Evolutionary conservation across 2,329 filamentous ascomycete genomes (phyloP).

Genomic region (Cladosporium halotolerans): DNA sequence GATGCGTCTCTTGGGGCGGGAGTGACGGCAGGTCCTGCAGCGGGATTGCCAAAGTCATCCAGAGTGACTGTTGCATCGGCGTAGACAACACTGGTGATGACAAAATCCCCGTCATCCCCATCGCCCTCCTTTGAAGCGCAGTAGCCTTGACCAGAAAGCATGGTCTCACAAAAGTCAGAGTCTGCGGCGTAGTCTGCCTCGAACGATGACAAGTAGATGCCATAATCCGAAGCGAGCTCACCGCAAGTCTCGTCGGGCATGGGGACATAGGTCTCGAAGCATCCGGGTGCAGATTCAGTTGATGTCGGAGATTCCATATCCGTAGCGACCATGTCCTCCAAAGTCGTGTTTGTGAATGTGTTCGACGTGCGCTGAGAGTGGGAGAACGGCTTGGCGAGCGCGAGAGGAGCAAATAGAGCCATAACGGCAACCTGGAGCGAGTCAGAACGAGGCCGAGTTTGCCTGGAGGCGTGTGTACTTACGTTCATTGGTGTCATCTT

Average conservation of each 20-base stretch:
- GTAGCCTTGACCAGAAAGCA: slow-evolving; percentile 15
- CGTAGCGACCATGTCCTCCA: slow-evolving; percentile 6
- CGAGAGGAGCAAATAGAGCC: slow-evolving; percentile 5
- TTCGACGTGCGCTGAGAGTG: slow-evolving; percentile 7
- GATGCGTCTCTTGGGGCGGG: slow-evolving; percentile 1
- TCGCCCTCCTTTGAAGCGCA: slow-evolving; percentile 11
- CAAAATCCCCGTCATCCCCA: background rate
- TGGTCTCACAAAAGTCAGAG: slow-evolving; percentile 13
- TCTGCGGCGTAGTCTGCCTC: slow-evolving; percentile 13
- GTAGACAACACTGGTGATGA: slow-evolving; percentile 2
- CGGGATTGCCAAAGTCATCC: slow-evolving; percentile 7
- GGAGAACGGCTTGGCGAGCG: slow-evolving; percentile 5
- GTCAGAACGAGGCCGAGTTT: background rate
- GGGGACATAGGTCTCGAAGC: slow-evolving; percentile 7
- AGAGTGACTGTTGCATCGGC: slow-evolving; percentile 10
- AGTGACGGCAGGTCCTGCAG: slow-evolving; percentile 4
- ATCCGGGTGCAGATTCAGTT: slow-evolving; percentile 1
- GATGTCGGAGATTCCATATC: slow-evolving; percentile 3
- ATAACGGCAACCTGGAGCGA: background rate
- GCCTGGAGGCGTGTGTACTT: background rate
- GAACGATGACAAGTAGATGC: slow-evolving; percentile 13
- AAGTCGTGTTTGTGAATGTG: slow-evolving; percentile 9
- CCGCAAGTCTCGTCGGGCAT: slow-evolving; percentile 14
- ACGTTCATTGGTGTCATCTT: slow-evolving; percentile 6
- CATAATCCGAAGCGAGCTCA: slow-evolving; percentile 14